Base-by-base conservation (phyloP, 148 eudicot genomes). In the Vaccinium macrocarpon region DNA sequence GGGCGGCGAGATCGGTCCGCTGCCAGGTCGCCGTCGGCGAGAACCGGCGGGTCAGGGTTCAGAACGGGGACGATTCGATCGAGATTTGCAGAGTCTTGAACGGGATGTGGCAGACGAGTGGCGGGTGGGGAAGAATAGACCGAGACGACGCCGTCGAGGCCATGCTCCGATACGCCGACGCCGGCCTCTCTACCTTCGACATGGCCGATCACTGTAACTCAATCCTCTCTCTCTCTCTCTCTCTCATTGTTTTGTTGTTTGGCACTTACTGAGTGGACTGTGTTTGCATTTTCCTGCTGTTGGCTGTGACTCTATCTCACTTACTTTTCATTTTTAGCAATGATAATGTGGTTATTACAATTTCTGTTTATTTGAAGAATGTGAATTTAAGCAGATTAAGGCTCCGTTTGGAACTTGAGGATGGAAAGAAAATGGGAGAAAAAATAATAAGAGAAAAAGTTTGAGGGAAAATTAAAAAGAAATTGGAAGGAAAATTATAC, bases 21-120 rank as follows among this genome's bases (percentile, higher is more conserved):
- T 88, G 90, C 86, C 88, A 88, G 50, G 93, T 86, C 81, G 79
- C 84, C n/a, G 88, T 82, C 32, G 83, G 83, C 57, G 91, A 88
- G 70, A 87, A 84, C 48, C 89, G 90, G 72, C 84, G 81, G 32
- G 91, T 89, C 16, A 90, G 85, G 64, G 82, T 96, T 72, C 86
- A 84, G 79, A 87, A 93, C 71, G 94, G 96, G 6, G 86, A 90
- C 35, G 97, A 95, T 85, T 88, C 93, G 56, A 59, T 95, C 81
- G 93, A 92, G 32, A 92, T 95, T 84, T 88, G 94, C 91, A 83
- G 99, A 84, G 96, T 96, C 5, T 85, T 96, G 83, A 96, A 96
- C 55, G 99, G 98, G 19, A 93, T 95, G 98, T 97, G 99, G 99
- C 99, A 97, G 85, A 95, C 97, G 3, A 97, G 99, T 82, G 99